Evolutionary conservation across 352 stramenopile species (phyloP).

Genomic region (Phytopythium mirpurense): DNA sequence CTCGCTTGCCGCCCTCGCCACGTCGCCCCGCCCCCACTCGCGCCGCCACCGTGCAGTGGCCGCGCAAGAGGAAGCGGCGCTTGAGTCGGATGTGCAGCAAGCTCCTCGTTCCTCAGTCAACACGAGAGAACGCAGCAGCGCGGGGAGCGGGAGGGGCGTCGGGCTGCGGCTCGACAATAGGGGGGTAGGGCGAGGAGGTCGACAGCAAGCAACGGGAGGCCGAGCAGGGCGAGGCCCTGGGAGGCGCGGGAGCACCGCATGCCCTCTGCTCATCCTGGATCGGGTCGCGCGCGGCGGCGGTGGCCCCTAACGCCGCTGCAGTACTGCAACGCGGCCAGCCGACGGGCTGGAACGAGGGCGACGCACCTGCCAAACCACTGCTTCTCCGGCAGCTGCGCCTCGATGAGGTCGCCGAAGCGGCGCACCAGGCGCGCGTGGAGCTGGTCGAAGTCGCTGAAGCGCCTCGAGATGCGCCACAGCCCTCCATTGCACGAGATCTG

Average conservation of each 20-base stretch:
- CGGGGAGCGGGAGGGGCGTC: neutral
- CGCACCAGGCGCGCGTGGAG: conserved; percentile 72
- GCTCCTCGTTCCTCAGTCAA: conserved; percentile 47
- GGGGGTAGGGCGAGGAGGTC: conserved; percentile 20
- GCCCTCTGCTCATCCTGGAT: neutral
- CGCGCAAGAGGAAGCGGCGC: neutral
- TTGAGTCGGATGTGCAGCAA: neutral
- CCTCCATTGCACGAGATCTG: conserved; percentile 81
- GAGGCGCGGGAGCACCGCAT: neutral
- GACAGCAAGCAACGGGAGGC: conserved; percentile 4
- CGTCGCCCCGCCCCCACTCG: neutral
- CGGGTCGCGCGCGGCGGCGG: neutral
- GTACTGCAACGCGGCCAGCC: no score
- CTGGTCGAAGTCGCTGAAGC: conserved; percentile 87
- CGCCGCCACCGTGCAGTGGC: neutral
- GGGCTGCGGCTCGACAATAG: neutral
- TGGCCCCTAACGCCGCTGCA: no score
- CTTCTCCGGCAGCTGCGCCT: conserved; percentile 69
- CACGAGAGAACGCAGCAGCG: conserved; percentile 11
- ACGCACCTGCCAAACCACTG: conserved; percentile 83
- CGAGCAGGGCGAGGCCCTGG: neutral
- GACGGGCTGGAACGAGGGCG: no score
- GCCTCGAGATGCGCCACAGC: conserved; percentile 78
- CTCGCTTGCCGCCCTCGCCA: conserved; percentile 16
- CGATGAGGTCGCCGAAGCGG: conserved; percentile 68